Evolutionary conservation across 371 early-diverging fungal genomes (phyloP).

Genomic region (Rhizopus arrhizus): DNA sequence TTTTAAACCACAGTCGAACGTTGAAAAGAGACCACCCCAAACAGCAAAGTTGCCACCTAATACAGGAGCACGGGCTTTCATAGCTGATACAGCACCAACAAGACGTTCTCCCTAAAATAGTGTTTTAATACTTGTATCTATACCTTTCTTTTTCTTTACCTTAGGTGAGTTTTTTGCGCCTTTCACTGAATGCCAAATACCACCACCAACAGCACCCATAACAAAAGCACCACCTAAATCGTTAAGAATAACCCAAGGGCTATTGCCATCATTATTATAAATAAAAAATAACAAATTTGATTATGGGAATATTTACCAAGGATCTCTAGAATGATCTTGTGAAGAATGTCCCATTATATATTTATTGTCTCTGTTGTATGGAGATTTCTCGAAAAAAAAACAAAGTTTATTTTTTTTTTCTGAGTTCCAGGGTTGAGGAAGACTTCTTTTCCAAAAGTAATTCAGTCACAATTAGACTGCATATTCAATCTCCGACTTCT

Average conservation of each 20-base stretch:
- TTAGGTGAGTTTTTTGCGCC: slow-evolving; percentile 96
- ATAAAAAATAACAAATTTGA: background rate
- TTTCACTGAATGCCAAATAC: slow-evolving; percentile 95
- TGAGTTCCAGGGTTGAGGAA: slow-evolving; percentile 6
- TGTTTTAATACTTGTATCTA: background rate
- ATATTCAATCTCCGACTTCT: background rate
- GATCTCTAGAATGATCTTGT: slow-evolving; percentile 56
- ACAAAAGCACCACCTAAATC: slow-evolving; percentile 96
- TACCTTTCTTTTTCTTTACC: slow-evolving; percentile 42
- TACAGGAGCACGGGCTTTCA: slow-evolving; percentile 94
- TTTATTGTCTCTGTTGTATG: slow-evolving; percentile 3
- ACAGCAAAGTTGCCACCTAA: slow-evolving; percentile 97
- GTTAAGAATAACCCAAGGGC: slow-evolving; percentile 95
- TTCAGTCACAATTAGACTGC: slow-evolving; percentile 4
- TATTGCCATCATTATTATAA: slow-evolving; percentile 18
- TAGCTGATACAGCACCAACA: slow-evolving; percentile 81
- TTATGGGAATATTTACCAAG: slow-evolving; percentile 35
- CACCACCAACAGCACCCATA: slow-evolving; percentile 97
- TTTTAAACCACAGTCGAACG: slow-evolving; percentile 93
- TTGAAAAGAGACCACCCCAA: slow-evolving; percentile 96
- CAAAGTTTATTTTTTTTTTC: slow-evolving; percentile 6
- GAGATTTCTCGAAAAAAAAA: slow-evolving; percentile 7
- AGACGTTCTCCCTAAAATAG: slow-evolving; percentile 81
- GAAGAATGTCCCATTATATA: slow-evolving; percentile 46
- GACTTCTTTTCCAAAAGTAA: background rate